These are phyloP conservation scores for Fomitopsis pulvina DNA, from an alignment of 768 basidiomycete genomes.

Conservation along the genomic window DNA sequence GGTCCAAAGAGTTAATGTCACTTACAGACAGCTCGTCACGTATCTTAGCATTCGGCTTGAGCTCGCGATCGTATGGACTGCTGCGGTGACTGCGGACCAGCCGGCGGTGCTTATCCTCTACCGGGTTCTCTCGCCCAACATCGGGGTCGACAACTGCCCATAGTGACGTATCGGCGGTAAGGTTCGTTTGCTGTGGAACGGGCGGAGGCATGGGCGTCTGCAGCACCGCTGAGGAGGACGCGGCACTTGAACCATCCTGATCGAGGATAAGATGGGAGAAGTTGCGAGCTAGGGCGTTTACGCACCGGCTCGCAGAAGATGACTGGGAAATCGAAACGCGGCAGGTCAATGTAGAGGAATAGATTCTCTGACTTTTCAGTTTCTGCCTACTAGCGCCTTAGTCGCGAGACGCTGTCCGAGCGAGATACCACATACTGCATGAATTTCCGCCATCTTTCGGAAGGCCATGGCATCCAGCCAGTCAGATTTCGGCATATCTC, in stretches of 20 bases:
- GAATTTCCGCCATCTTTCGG: conserved; percentile 91
- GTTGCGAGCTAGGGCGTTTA: conserved; percentile 5
- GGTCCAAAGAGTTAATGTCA: conserved; percentile 5
- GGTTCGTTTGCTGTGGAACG: conserved; percentile 34
- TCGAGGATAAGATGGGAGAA: background rate
- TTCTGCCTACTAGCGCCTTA: conserved; percentile 52
- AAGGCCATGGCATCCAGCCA: conserved; percentile 95
- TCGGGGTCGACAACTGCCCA: conserved; percentile 94
- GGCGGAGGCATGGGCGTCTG: conserved; percentile 35
- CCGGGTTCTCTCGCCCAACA: conserved; percentile 85
- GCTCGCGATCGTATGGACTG: conserved; percentile 89
- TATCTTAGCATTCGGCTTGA: conserved; percentile 95
- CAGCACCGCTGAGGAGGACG: conserved; percentile 36
- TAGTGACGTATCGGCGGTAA: conserved; percentile 60
- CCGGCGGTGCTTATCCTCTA: conserved; percentile 94
- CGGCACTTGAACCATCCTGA: conserved; percentile 34
- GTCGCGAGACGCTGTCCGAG: background rate
- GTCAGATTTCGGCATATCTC: conserved; percentile 89
- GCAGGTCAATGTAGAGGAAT: conserved; percentile 94
- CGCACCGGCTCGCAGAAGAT: conserved; percentile 87
- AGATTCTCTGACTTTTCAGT: conserved; percentile 87
- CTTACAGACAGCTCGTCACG: conserved; percentile 87
- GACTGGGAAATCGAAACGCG: conserved; percentile 95
- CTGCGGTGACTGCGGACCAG: conserved; percentile 92
- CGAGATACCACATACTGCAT: conserved; percentile 54